Evolutionary conservation across 148 eudicot species (phyloP).

Genomic region (Fallopia convolvulus): DNA sequence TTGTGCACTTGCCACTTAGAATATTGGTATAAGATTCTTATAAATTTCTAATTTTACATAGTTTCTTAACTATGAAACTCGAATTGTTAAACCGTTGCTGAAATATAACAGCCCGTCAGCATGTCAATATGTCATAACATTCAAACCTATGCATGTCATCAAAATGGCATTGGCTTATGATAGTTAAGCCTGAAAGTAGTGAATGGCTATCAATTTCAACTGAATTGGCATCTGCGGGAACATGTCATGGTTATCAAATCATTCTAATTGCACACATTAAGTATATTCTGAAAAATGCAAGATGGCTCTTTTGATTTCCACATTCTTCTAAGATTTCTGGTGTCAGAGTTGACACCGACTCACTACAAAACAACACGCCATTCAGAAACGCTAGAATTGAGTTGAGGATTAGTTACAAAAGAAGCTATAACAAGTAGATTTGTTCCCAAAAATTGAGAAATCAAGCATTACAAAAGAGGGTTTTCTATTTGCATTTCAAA

Average conservation of each 20-base stretch:
- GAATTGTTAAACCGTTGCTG: too few species aligned
- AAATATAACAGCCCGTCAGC: too few species aligned
- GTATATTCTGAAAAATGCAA: not conserved
- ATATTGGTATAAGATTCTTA: not conserved
- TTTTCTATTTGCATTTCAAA: constrained; percentile 19
- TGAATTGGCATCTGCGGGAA: too few species aligned
- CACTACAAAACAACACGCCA: not conserved
- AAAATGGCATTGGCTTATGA: not conserved
- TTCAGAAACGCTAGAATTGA: not conserved
- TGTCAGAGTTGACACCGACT: not conserved
- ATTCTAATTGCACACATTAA: not conserved
- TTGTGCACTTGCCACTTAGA: not conserved
- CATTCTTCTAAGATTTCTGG: not conserved
- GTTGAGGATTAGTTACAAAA: not conserved
- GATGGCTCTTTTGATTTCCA: not conserved
- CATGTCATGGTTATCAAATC: not conserved
- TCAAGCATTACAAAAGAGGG: not conserved
- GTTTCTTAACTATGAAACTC: not conserved
- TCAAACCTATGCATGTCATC: too few species aligned
- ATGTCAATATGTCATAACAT: too few species aligned
- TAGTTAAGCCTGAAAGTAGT: too few species aligned
- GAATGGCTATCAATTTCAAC: too few species aligned
- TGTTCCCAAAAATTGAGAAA: not conserved
- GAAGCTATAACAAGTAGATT: not conserved
- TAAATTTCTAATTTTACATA: too few species aligned